Evolutionary conservation across 225 moss, liverwort and hornwort genomes (phyloP).

Genomic region (Polytrichum commune): DNA sequence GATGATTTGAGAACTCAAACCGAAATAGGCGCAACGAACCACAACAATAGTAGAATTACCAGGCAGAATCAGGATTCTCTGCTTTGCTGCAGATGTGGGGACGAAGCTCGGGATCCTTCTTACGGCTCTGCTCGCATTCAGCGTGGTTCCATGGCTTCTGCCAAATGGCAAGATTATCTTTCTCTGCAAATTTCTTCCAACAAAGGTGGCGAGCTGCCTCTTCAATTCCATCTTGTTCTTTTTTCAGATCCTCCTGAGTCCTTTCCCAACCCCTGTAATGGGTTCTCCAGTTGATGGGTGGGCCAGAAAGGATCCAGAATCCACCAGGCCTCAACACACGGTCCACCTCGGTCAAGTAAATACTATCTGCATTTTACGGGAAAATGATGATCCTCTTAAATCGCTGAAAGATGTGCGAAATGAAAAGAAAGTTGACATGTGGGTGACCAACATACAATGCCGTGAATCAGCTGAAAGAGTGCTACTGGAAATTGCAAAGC

Average conservation of each 20-base stretch:
- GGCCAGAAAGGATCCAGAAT: slow-evolving; percentile 92
- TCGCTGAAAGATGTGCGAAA: too few species aligned
- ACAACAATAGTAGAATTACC: slow-evolving; percentile 35
- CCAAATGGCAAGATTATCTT: slow-evolving; percentile 91
- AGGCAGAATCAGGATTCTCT: slow-evolving; percentile 81
- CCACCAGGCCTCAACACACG: slow-evolving; percentile 92
- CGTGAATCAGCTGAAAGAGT: too few species aligned
- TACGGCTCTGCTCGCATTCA: slow-evolving; percentile 58
- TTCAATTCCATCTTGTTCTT: slow-evolving; percentile 80
- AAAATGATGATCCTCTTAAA: too few species aligned
- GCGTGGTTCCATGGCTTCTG: slow-evolving; percentile 81
- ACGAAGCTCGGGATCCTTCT: slow-evolving; percentile 40
- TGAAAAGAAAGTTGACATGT: too few species aligned
- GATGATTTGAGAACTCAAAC: too few species aligned
- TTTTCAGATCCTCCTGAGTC: slow-evolving; percentile 66
- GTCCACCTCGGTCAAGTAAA: slow-evolving; percentile 86
- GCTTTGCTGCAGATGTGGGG: slow-evolving; percentile 79
- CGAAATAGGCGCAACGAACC: too few species aligned
- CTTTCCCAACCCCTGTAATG: slow-evolving; percentile 86
- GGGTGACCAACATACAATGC: too few species aligned
- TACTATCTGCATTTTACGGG: slow-evolving; percentile 54
- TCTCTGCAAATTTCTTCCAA: slow-evolving; percentile 81
- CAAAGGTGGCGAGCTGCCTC: slow-evolving; percentile 76
- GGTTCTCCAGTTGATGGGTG: slow-evolving; percentile 86
- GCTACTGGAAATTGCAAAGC: too few species aligned